Evolutionary conservation across 1,284 basidiomycete species (phyloP), one percentile per base, ranked within the genome.

Genomic region (Moniliella sp.): DNA sequence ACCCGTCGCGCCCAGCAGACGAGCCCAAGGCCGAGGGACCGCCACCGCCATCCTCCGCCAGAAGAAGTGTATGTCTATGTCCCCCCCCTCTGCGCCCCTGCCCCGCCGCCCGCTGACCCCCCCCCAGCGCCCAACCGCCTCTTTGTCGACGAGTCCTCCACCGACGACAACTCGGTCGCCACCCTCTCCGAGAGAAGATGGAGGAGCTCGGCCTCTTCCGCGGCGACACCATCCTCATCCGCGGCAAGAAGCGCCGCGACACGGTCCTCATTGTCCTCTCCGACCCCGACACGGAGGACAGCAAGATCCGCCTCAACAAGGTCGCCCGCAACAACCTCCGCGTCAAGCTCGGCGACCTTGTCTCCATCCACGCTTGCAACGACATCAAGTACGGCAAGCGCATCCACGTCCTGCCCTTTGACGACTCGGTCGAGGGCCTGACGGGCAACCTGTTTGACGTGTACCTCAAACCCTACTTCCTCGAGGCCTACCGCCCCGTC

Each of bases 301-400:
- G 84, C 43, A 83, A 84, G 62, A 83, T 99, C 45, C 83, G 91
- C 52, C 71, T 99, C 67, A 99, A 99, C 75, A 94, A 52, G 68
- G 91, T 99, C 27, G 91, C 91, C 3, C 80, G 91, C 38, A 88
- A 93, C 67, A 97, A 99, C 65, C 66, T 97, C 32, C 80, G 91
- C 32, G 81, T 94, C 52, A 97, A 94, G 69, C 75, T 97, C 27
- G 88, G 81, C 30, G 91, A 99, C 63, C 70, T 94, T 28, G 79
- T 83, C 57, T 82, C 81, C 42, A 82, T 99, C 1, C 84, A 94
- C 57, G 75, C 83, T 45, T 93, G 86, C 62, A 73, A 79, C 47
- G 88, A 97, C 57, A 97, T 97, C 70, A 94, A 94, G 65, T 99
- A 99, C 62, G 91, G 91, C 50, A 97, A 97, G 64, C 77, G 88